Conservation (phyloP, 208 protist species). For the Kentomonas sorsogonicus region DNA sequence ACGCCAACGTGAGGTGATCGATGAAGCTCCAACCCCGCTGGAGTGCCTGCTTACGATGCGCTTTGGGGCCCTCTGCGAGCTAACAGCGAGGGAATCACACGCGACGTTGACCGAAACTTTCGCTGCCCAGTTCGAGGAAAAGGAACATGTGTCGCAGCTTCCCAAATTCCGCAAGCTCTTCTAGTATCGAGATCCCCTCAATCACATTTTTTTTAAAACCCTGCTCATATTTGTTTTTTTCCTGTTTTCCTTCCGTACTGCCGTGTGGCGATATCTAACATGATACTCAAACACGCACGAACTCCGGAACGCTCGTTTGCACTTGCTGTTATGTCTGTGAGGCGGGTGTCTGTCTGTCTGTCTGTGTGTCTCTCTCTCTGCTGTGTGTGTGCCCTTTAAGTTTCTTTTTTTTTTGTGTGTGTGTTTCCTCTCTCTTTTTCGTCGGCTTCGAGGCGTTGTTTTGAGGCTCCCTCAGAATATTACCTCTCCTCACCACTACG, state of each 20-base stretch:
- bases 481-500: too few species aligned
- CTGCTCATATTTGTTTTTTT: conserved; percentile 1
- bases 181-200: background rate
- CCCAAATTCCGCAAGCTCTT: background rate
- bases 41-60: conserved; percentile 47
- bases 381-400: too few species aligned
- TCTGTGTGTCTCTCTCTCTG: too few species aligned
- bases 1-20: conserved; percentile 40
- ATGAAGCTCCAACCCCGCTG: conserved; percentile 33
- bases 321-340: too few species aligned
- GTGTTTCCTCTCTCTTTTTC: too few species aligned
- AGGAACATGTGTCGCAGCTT: background rate
- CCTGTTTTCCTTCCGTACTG: background rate
- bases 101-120: conserved; percentile 44
- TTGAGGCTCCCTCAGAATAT: too few species aligned
- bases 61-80: conserved; percentile 54
- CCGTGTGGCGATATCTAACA: too few species aligned
- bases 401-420: too few species aligned
- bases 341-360: too few species aligned
- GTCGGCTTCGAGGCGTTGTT: too few species aligned
- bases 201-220: background rate
- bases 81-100: conserved; percentile 37
- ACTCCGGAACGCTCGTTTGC: too few species aligned
- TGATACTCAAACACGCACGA: too few species aligned
- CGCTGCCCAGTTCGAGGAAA: conserved; percentile 19